Conservation (phyloP, 75 land plant genomes). For the Selaginella tamariscina region DNA sequence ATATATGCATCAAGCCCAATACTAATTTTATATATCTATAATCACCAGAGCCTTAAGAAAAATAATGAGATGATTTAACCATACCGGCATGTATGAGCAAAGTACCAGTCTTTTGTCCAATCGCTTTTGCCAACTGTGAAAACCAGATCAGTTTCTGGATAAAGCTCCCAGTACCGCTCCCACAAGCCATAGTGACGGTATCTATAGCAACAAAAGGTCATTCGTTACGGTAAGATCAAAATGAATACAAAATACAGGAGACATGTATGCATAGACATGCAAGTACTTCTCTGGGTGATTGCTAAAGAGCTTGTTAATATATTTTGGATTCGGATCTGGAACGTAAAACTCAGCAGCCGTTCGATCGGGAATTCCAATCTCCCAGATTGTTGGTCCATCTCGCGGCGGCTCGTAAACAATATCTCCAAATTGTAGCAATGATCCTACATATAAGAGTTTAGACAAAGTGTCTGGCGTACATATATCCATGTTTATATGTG, state of each 20-base stretch:
- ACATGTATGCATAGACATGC: background rate
- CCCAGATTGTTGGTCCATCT: constrained; percentile 49
- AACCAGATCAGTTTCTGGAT: constrained; percentile 33
- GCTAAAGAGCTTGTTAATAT: constrained; percentile 33
- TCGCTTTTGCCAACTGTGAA: constrained; percentile 40
- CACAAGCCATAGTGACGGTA: constrained; percentile 53
- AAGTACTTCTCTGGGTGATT: constrained; percentile 34
- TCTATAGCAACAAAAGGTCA: constrained; percentile 28
- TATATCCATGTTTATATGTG: no score
- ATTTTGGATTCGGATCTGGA: constrained; percentile 40
- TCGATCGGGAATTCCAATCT: constrained; percentile 40
- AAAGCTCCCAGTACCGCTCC: constrained; percentile 42
- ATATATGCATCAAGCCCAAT: background rate
- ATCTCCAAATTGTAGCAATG: constrained; percentile 22
- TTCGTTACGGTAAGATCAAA: no score
- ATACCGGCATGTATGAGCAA: constrained; percentile 42
- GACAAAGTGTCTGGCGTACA: no score
- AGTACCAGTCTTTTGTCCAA: constrained; percentile 47
- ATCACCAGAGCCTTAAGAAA: background rate
- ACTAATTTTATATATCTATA: background rate
- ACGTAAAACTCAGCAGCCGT: constrained; percentile 36
- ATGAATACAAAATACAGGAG: background rate
- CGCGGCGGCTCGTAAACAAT: constrained; percentile 27
- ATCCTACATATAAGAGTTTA: constrained; percentile 9
- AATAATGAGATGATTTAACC: background rate